These are phyloP conservation scores for Pythium aristosporum DNA, from an alignment of 352 stramenopile species.

Conservation along the genomic window DNA sequence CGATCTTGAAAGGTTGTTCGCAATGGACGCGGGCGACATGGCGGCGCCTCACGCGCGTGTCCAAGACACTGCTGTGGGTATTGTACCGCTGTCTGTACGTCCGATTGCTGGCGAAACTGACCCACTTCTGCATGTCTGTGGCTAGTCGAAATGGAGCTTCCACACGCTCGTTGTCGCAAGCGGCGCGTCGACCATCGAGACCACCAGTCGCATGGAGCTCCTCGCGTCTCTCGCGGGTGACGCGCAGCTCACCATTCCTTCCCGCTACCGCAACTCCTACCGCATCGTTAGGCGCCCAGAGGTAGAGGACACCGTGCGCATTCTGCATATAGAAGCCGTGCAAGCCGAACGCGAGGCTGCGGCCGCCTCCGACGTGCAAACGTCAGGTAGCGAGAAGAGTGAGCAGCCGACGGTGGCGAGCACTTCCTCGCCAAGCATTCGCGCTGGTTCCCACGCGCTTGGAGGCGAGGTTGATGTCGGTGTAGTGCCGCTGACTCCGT, in stretches of 20 bases:
- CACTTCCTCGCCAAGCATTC: neutral
- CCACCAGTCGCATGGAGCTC: slow-evolving; percentile 29
- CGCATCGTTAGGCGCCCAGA: slow-evolving; percentile 43
- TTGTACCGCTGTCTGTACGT: neutral
- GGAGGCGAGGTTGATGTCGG: slow-evolving; percentile 6
- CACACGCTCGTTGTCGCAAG: slow-evolving; percentile 47
- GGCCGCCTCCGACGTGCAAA: neutral
- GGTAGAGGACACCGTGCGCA: slow-evolving; percentile 32
- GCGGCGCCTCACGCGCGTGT: neutral
- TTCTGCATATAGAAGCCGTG: slow-evolving; percentile 18
- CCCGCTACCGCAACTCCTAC: slow-evolving; percentile 36
- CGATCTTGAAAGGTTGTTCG: slow-evolving; percentile 6
- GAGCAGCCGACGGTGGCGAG: neutral
- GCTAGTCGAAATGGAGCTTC: slow-evolving; percentile 40
- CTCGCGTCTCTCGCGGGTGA: slow-evolving; percentile 31
- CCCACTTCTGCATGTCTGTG: neutral
- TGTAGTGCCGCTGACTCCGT: slow-evolving; percentile 12
- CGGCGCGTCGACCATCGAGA: slow-evolving; percentile 37
- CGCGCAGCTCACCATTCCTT: slow-evolving; percentile 25
- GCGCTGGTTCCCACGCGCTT: neutral
- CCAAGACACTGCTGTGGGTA: neutral
- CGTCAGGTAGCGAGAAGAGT: neutral
- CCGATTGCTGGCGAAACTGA: neutral
- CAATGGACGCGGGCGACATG: slow-evolving; percentile 2
- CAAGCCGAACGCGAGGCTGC: slow-evolving; percentile 3